Evolutionary conservation across 2,329 filamentous ascomycete genomes (phyloP).

Genomic region (Emergomyces africanus): DNA sequence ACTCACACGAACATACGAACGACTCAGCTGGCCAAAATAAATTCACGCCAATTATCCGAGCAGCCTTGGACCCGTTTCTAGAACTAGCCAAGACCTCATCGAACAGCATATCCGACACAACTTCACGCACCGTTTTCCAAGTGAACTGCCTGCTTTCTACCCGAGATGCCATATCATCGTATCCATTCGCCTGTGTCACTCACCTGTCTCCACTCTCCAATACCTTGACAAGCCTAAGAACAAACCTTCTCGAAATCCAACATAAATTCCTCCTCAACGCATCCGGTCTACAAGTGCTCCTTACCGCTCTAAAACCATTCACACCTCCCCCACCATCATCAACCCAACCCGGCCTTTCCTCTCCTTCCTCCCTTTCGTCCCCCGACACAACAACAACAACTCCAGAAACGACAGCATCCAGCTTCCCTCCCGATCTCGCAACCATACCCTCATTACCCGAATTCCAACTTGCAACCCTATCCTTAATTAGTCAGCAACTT

Average conservation of each 20-base stretch:
- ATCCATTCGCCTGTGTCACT: slow-evolving; percentile 49
- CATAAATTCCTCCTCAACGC: slow-evolving; percentile 57
- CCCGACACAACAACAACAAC: background rate
- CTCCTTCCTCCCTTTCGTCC: slow-evolving; percentile 1
- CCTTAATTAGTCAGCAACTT: slow-evolving; percentile 57
- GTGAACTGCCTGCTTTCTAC: slow-evolving; percentile 35
- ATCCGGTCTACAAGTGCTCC: slow-evolving; percentile 59
- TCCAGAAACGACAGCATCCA: background rate
- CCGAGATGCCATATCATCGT: slow-evolving; percentile 24
- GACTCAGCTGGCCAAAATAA: slow-evolving; percentile 48
- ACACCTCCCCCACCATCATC: slow-evolving; percentile 10
- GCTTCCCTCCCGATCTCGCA: slow-evolving; percentile 35
- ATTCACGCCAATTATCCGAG: slow-evolving; percentile 62
- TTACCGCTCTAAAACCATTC: slow-evolving; percentile 43
- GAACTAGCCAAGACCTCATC: slow-evolving; percentile 46
- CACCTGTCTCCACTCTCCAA: slow-evolving; percentile 46
- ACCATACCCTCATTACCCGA: slow-evolving; percentile 42
- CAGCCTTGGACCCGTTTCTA: slow-evolving; percentile 79
- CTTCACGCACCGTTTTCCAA: slow-evolving; percentile 36
- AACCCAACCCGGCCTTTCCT: slow-evolving; percentile 4
- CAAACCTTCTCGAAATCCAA: slow-evolving; percentile 53
- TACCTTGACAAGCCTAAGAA: slow-evolving; percentile 33
- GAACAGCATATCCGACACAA: slow-evolving; percentile 23
- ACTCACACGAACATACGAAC: slow-evolving; percentile 34
- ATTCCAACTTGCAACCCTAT: slow-evolving; percentile 50